Evolutionary conservation across 1,284 basidiomycete genomes (phyloP), one percentile per base, ranked within the genome.

Genomic region (Megacollybia platyphylla): DNA sequence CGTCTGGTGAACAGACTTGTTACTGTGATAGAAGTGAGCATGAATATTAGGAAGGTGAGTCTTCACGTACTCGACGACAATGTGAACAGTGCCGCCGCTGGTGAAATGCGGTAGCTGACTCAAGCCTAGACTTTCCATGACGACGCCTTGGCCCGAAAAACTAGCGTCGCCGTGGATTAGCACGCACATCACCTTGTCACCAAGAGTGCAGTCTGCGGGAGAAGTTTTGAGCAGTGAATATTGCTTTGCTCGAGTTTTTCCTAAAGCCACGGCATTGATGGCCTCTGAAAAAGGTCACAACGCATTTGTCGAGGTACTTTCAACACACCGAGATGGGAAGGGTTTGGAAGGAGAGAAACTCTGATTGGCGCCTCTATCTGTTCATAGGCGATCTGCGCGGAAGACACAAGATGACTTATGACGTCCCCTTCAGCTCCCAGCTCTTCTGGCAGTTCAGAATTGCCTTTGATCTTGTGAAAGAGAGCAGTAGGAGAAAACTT

Each of bases 231-330:
- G 68, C 9, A 91, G 71, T 6, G 85, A 73, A 57, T 87, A 91
- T 59, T 96, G 91, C 58, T 94, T 89, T 1, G 90, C 90, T 20
- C 91, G 79, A 4, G 89, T 88, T 61, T 93, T 90, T 0, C 90
- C 90, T 2, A 91, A 60, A 0, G 85, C 88, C 32, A 92, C 79
- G 1, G 90, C 85, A 51, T 85, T 87, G 44, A 87, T 75, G 0
- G 90, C 89, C 73, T 92, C 84, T 80, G 49, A 6, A 41, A 26
- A 24, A 39, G n/a, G 37, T 24, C 32, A 36, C 31, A 27, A 40
- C 36, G 29, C 9, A 43, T 30, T 27, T 18, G 15, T 37, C 13
- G 15, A 40, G 32, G 42, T 24, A 4, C n/a, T 41, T 41, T n/a
- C 43, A 11, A 57, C 60, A 32, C 54, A 79, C 82, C 85, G 7